These are phyloP conservation scores for Pseudoneurospora amorphoporcata DNA, from an alignment of 495 filamentous ascomycete species.

Conservation along the genomic window DNA sequence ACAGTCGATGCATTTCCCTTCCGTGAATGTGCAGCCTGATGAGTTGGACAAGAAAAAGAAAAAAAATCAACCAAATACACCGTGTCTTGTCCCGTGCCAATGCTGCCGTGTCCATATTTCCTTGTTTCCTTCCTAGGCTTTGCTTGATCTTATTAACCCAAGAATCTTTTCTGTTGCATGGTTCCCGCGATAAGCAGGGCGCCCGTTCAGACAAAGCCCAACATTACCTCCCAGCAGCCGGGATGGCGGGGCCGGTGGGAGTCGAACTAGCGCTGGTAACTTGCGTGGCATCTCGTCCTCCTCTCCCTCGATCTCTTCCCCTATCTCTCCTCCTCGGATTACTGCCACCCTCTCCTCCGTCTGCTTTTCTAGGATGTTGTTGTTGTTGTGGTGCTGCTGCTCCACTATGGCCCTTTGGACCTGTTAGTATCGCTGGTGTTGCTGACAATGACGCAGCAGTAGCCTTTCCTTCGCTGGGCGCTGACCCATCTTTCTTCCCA, in stretches of 20 bases:
- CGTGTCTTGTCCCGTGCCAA: neutral
- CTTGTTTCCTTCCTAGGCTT: neutral
- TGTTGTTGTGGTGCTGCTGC: neutral
- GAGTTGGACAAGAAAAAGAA: neutral
- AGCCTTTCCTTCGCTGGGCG: neutral
- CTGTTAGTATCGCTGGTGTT: neutral
- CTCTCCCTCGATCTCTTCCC: slow-evolving; percentile 1
- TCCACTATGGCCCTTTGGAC: neutral
- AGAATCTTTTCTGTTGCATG: neutral
- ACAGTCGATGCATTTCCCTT: neutral
- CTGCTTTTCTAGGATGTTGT: neutral
- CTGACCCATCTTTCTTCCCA: slow-evolving; percentile 13
- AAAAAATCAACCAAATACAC: neutral
- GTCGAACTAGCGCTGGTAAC: neutral
- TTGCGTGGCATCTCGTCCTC: slow-evolving; percentile 2
- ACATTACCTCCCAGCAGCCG: neutral
- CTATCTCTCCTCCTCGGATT: neutral
- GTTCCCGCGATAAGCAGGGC: neutral
- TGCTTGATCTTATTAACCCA: neutral
- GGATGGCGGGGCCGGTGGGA: neutral
- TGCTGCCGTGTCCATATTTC: neutral
- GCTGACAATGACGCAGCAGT: neutral
- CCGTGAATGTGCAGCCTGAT: neutral
- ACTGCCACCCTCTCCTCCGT: neutral
- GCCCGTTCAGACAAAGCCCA: neutral